A percentile compares a stretch with the other conserved stretches of the same genome.
Conservation (phyloP, 768 basidiomycete genomes). For the Amanita rimosa region DNA sequence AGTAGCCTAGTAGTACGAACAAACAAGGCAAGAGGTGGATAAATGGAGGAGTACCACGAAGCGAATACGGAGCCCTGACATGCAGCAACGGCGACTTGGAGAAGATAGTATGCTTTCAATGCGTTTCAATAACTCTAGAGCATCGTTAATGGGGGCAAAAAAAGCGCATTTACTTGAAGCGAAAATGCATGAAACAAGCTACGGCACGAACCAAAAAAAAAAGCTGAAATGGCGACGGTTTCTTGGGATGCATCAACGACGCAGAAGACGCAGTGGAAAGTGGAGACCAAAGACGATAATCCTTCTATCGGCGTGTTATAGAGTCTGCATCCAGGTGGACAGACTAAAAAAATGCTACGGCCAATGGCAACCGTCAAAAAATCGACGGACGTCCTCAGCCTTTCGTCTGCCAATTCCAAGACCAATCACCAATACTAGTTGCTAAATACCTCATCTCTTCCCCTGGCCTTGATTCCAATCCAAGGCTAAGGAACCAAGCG, state of each 20-base stretch:
- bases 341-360: too few relatives aligned
- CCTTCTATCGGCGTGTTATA: too few relatives aligned
- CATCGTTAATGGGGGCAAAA: constrained; percentile 29
- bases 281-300: too few relatives aligned
- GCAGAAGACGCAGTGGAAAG: too few relatives aligned
- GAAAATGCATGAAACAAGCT: constrained; percentile 98
- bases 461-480: constrained; percentile 37
- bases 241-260: constrained; percentile 30
- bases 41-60: constrained; percentile 94
- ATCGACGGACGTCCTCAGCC: constrained; percentile 38
- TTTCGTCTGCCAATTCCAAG: constrained; percentile 5
- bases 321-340: too few relatives aligned
- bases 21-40: constrained; percentile 84
- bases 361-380: too few relatives aligned
- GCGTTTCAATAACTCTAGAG: constrained; percentile 32
- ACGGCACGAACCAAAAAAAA: constrained; percentile 58
- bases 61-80: constrained; percentile 78
- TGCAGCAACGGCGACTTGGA: constrained; percentile 36
- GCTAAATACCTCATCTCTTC: constrained; percentile 7
- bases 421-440: constrained; percentile 10
- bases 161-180: constrained; percentile 70
- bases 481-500: constrained; percentile 54
- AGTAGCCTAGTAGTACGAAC: constrained; percentile 90
- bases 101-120: constrained; percentile 67
- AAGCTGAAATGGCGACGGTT: constrained; percentile 47